Evolutionary conservation across 768 basidiomycete genomes (phyloP).

Genomic region (Leccinum barrowsii): DNA sequence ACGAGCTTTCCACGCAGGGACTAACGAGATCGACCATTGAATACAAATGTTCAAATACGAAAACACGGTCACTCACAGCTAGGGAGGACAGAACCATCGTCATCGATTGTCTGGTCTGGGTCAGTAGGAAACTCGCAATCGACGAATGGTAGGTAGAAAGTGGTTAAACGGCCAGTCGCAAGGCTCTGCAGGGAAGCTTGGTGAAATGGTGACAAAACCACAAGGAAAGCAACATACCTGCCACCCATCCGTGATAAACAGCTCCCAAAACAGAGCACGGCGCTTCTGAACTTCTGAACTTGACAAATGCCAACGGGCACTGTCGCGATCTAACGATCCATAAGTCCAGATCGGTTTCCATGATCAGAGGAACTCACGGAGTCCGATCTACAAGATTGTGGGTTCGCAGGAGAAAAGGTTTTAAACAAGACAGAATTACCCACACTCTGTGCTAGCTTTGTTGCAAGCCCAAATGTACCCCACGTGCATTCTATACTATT

Average conservation of each 20-base stretch:
- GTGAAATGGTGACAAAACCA: background rate
- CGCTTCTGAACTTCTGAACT: conserved; percentile 67
- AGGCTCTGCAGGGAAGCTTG: conserved; percentile 44
- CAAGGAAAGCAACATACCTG: conserved; percentile 43
- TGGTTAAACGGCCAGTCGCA: conserved; percentile 65
- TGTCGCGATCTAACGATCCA: conserved; percentile 58
- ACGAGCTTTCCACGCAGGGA: conserved; percentile 67
- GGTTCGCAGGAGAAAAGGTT: background rate
- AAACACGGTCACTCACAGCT: conserved; percentile 47
- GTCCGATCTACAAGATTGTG: conserved; percentile 48
- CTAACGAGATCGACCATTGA: conserved; percentile 29
- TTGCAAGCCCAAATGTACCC: conserved; percentile 61
- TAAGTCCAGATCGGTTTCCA: conserved; percentile 13
- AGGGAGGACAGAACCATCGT: conserved; percentile 53
- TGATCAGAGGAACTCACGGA: conserved; percentile 45
- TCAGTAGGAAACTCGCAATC: conserved; percentile 68
- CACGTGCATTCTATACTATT: conserved; percentile 69
- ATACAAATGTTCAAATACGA: background rate
- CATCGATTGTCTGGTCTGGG: conserved; percentile 52
- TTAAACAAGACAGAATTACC: conserved; percentile 26
- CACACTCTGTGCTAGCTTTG: conserved; percentile 67
- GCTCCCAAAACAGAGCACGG: conserved; percentile 67
- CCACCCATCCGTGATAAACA: conserved; percentile 74
- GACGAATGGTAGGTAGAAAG: conserved; percentile 68
- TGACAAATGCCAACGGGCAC: conserved; percentile 63